Percentiles rank a stretch among this genome's conserved stretches.
Evolutionary conservation across 208 protist genomes (phyloP).

Genomic region (Blechomonas ayalai): DNA sequence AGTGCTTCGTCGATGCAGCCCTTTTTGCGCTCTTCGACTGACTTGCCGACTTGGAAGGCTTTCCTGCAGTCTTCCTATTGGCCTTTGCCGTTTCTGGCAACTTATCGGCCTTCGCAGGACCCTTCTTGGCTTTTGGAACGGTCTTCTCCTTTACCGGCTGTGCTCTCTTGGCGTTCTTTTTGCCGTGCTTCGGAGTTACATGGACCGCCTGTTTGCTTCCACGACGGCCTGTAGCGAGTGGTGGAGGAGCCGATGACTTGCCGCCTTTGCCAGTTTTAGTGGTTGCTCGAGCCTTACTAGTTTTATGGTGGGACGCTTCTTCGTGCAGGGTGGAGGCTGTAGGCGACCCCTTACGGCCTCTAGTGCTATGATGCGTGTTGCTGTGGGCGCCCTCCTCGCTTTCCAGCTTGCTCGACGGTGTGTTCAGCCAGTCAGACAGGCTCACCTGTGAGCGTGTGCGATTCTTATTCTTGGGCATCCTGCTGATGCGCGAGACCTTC

Average conservation of each 20-base stretch:
- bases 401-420: constrained; percentile 26
- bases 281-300: constrained; percentile 4
- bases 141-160: constrained; percentile 22
- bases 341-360: neutral
- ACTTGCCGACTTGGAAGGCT: constrained; percentile 7
- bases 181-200: constrained; percentile 18
- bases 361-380: neutral
- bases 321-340: neutral
- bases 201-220: constrained; percentile 7
- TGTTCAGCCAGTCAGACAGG: constrained; percentile 76
- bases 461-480: constrained; percentile 24
- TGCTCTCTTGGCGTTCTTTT: constrained; percentile 25
- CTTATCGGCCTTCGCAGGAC: constrained; percentile 10
- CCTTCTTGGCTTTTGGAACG: constrained; percentile 3
- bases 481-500: constrained; percentile 43
- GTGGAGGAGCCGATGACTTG: constrained; percentile 1
- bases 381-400: constrained; percentile 3
- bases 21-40: too few species aligned
- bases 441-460: constrained; percentile 38
- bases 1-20: too few species aligned
- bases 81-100: neutral
- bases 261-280: constrained; percentile 6
- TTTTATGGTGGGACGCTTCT: constrained; percentile 1
- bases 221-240: neutral
- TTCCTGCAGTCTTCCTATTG: neutral